phyloP scores from a whole-genome alignment of 805 yeast genomes.

The Candida bentonensis region DNA sequence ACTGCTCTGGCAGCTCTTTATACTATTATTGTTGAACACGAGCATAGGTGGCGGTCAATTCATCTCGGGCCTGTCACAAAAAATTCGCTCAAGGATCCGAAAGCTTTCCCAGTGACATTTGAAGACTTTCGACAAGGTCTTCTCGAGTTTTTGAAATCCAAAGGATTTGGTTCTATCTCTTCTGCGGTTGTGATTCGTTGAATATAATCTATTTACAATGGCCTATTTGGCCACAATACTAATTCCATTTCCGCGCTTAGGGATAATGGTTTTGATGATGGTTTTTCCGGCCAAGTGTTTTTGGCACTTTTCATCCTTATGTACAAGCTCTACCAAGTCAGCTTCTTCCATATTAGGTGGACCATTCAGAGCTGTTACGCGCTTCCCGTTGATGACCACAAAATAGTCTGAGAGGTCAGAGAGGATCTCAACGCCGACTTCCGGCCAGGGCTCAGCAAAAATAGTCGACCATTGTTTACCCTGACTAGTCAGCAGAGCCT shows the following conservation, averaged over 20 bases:
- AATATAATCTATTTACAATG: constrained; percentile 1
- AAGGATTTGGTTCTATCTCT: constrained; percentile 4
- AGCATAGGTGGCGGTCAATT: not conserved
- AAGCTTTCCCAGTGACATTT: constrained; percentile 1
- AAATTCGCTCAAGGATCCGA: not conserved
- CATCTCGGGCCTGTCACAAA: not conserved
- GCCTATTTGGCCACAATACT: constrained; percentile 9
- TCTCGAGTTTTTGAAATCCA: not conserved
- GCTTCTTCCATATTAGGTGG: constrained; percentile 16
- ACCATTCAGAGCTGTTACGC: constrained; percentile 27
- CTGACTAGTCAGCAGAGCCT: constrained; percentile 23
- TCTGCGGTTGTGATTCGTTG: constrained; percentile 1
- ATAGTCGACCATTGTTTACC: constrained; percentile 33
- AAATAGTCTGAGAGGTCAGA: constrained; percentile 31
- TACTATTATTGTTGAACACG: not conserved
- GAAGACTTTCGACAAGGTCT: constrained; percentile 4
- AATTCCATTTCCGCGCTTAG: constrained; percentile 11
- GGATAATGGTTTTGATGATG: constrained; percentile 38
- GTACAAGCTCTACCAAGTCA: constrained; percentile 25
- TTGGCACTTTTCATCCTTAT: constrained; percentile 23
- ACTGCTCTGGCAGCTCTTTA: not conserved
- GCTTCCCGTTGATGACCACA: constrained; percentile 64
- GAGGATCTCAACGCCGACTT: constrained; percentile 23
- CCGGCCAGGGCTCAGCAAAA: constrained; percentile 56
- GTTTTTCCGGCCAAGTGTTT: constrained; percentile 29